Conservation (phyloP, 2,329 filamentous ascomycete genomes). For the Monilinia vaccinii-corymbosi region DNA sequence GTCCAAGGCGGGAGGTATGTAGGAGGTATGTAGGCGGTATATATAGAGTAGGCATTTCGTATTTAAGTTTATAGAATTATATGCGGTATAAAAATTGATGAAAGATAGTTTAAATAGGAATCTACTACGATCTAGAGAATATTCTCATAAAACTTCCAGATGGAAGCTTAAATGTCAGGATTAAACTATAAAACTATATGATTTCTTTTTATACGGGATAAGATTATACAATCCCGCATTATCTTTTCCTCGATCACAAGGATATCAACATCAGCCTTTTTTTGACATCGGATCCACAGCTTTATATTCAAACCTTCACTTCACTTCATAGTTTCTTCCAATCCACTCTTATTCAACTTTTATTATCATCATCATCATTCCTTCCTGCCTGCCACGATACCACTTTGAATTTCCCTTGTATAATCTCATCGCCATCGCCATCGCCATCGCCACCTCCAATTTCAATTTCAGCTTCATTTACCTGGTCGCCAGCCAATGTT, state of each 20-base stretch:
- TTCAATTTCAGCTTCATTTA: neutral
- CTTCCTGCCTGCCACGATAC: neutral
- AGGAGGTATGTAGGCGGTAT: too few relatives aligned
- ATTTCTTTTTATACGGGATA: too few relatives aligned
- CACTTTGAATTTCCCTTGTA: neutral
- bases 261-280: conserved; percentile 5
- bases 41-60: too few relatives aligned
- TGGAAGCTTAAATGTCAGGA: too few relatives aligned
- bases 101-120: too few relatives aligned
- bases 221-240: too few relatives aligned
- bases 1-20: too few relatives aligned
- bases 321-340: neutral
- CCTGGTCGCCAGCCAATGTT: conserved; percentile 18
- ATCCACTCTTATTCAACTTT: neutral
- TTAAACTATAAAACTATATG: too few relatives aligned
- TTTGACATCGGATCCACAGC: conserved; percentile 1
- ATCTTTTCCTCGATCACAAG: neutral
- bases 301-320: neutral
- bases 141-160: too few relatives aligned
- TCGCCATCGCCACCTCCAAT: neutral
- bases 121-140: too few relatives aligned
- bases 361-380: neutral
- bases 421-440: neutral
- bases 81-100: too few relatives aligned
- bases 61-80: too few relatives aligned